These are phyloP conservation scores for Pythium oligandrum DNA, from an alignment of 352 stramenopile species.

Conservation along the genomic window DNA sequence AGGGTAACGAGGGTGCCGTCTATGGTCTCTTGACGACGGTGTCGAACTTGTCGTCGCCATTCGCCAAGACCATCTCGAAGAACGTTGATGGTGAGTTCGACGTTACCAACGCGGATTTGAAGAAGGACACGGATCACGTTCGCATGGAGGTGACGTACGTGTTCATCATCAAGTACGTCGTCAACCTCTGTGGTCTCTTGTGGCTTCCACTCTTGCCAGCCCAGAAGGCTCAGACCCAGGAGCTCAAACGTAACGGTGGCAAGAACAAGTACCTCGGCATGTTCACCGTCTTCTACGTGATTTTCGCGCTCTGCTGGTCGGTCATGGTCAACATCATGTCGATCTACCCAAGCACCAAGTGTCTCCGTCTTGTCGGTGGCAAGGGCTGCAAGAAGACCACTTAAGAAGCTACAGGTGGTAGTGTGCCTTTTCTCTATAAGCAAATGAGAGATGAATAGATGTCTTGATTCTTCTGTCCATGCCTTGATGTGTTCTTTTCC, in stretches of 20 bases:
- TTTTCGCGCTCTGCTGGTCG: conserved; percentile 10
- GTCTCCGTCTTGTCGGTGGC: conserved; percentile 3
- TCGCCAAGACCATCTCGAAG: conserved; percentile 12
- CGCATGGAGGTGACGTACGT: conserved; percentile 16
- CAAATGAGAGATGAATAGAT: no score
- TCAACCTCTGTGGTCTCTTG: conserved; percentile 12
- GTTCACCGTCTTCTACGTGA: conserved; percentile 6
- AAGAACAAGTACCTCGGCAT: conserved; percentile 2
- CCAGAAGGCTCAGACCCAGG: conserved; percentile 19
- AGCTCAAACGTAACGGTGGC: conserved; percentile 1
- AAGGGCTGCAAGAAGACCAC: conserved; percentile 1
- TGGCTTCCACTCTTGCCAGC: conserved; percentile 13
- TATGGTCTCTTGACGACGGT: conserved; percentile 13
- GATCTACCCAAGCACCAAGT: conserved; percentile 12
- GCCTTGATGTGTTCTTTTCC: no score
- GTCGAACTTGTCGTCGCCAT: conserved; percentile 2
- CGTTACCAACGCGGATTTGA: conserved; percentile 6
- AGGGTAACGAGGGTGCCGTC: conserved; percentile 16
- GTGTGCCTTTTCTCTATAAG: no score
- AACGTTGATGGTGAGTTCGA: conserved; percentile 7
- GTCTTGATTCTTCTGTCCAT: no score
- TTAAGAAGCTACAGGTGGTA: no score
- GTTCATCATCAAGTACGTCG: conserved; percentile 18
- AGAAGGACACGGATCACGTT: conserved; percentile 9
- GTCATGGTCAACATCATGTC: conserved; percentile 15